Evolutionary conservation across 306 rosid species (phyloP), one percentile per base, ranked within the genome.

Genomic region (Dalbergia oliveri): DNA sequence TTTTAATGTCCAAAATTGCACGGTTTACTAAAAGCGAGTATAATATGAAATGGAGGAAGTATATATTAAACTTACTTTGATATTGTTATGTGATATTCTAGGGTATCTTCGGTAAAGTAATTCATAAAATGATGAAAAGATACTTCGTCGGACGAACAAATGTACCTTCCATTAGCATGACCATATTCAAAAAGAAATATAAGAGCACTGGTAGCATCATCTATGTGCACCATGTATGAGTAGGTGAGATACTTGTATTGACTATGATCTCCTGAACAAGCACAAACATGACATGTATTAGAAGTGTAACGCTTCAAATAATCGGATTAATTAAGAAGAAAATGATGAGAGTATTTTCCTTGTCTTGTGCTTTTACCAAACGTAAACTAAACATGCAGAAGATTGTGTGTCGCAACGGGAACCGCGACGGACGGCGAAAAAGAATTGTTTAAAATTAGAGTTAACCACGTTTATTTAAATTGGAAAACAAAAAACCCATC

Each of bases 11-110:
- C 3, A 26, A 26, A 26, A 26, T 26, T 26, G 31, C 3, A 26
- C 3, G 31, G 1, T 2, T 26, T 26, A 0, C 1, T 2, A 26
- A 26, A 2, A 26, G 31, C 2, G 0, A 0, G 3, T 26, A n/a
- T 26, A 26, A 26, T 26, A 26, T 26, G n/a, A n/a, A n/a, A n/a
- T n/a, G n/a, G n/a, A n/a, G n/a, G n/a, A n/a, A n/a, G n/a, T n/a
- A n/a, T n/a, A n/a, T n/a, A n/a, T n/a, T n/a, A n/a, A n/a, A n/a
- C 94, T 87, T 73, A 92, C 93, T 78, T 71, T 8, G 75, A 50
- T n/a, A 72, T 14, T 39, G 88, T 60, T 41, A 82, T 45, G 16
- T 61, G 79, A 82, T 82, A 79, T 2, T 51, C 75, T 2, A n/a
- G 86, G 91, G 69, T 83, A 91, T 65, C 67, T 83, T 66, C 76